Evolutionary conservation across 2,329 filamentous ascomycete genomes (phyloP).

Genomic region (Aspergillus aculeatinus): DNA sequence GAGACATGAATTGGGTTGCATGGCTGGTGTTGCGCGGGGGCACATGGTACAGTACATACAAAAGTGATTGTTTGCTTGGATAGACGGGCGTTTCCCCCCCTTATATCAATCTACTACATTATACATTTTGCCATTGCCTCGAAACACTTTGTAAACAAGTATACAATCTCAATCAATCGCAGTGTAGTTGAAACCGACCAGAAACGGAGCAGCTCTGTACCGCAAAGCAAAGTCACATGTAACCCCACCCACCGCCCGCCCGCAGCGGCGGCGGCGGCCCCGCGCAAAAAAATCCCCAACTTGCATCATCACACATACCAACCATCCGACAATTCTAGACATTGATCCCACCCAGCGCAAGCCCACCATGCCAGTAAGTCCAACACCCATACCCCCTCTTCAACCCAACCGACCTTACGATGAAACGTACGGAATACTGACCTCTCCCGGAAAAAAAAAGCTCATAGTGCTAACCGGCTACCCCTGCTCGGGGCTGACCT

Average conservation of each 20-base stretch:
- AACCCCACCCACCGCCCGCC: conserved; percentile 11
- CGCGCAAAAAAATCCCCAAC: conserved; percentile 10
- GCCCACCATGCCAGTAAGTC: conserved; percentile 31
- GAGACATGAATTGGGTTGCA: background rate
- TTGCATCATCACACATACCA: background rate
- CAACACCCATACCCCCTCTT: background rate
- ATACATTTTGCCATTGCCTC: background rate
- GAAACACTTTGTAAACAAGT: no score
- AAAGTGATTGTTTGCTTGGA: background rate
- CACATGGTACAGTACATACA: background rate
- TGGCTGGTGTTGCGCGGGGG: background rate
- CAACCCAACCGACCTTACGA: no score
- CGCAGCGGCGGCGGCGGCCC: conserved; percentile 5
- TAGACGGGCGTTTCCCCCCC: background rate
- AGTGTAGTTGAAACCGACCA: no score
- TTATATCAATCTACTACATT: background rate
- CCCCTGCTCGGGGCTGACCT: conserved; percentile 63
- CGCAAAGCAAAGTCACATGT: conserved; percentile 14
- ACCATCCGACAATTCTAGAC: background rate
- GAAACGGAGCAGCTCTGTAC: no score
- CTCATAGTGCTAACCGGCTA: conserved; percentile 63
- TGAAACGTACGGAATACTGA: background rate
- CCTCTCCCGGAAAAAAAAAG: conserved; percentile 34
- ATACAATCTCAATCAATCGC: no score
- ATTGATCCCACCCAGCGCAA: conserved; percentile 7